Base-by-base conservation (phyloP, 2,329 filamentous ascomycete genomes). In the Zymoseptoria crescenta region DNA sequence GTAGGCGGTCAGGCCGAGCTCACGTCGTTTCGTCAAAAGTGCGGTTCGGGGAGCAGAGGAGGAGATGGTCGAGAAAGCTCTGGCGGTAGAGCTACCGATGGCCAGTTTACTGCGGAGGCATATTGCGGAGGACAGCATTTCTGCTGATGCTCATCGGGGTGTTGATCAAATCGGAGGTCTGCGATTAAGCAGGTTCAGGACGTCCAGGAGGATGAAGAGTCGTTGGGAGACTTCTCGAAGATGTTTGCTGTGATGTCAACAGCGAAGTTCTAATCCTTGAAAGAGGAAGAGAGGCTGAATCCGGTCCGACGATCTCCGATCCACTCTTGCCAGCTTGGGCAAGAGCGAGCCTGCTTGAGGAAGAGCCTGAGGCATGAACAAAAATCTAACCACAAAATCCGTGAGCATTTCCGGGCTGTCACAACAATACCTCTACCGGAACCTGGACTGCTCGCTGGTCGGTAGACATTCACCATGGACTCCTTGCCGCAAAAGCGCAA, bases 51-150 rank as follows among this genome's bases (percentile, higher is more conserved):
- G 64, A 28, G 65, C 63, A 60, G 65, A 68, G 65, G 59, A 73
- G 59, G 75, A 68, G 67, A 74, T 66, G 65, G 67, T 75, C 60
- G 72, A 77, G 66, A 76, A 77, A 72, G 68, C 71, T 69, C 76
- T 74, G 70, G 71, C 75, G 67, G 73, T 69, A 65, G 77, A 78
- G 76, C 79, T 79, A 75, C 80, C 79, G 71, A 78, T 76, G 56
- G 83, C 74, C 76, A 88, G 82, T 79, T 81, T 80, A 79, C 84
- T 82, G 75, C 84, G 83, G 76, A 81, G 81, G 70, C 81, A 81
- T 67, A 89, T 76, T 67, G 85, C 83, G 74, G 82, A 83, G 78
- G 86, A 85, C 81, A 90, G 82, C 87, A 91, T 91, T 57, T 61
- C 81, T 64, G 63, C 61, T 56, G 50, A 56, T 61, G 60, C 59